Base-by-base conservation (phyloP, 352 stramenopile genomes). In the Phytophthora rubi region DNA sequence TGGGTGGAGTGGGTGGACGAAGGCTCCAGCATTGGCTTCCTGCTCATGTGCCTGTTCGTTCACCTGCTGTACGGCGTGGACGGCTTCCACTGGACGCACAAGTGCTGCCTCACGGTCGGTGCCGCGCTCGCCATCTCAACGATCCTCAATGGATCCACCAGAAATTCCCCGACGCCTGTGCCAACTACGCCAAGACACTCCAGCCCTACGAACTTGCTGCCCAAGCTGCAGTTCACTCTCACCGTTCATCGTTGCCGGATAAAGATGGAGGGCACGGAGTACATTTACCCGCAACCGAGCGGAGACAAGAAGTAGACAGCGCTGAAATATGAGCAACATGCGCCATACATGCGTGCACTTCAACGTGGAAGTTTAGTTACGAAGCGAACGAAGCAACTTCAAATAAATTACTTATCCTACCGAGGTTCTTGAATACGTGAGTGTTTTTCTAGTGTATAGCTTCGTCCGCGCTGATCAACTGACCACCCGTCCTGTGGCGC, bases 81-180 rank as follows among this genome's bases (percentile, higher is more conserved):
- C 42, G 88, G 85, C 33, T 95, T 95, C 55, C 88, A 95, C 62
- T 95, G 88, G 88, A 82, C 84, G 23, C 88, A 95, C 76, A 95
- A 95, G 68, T 93, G 84, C 68, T 95, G 88, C 61, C 78, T 95
- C 52, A 95, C 88, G 1, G 76, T 92, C 32, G 88, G 88, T 55
- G 88, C 88, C 0, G 88, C 88, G 13, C 78, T 95, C 15, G 88
- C 88, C 13, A 95, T 95, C 56, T 91, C 86, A 7, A 95, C 85
- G 10, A 90, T 95, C 57, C 72, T 95, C 4, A 91, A 94, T 33
- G 86, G 85, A 4, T 90, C 85, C 15, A 59, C 69, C 51, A 71
- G 57, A 39, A 77, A 54, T 57, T 51, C 64, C 21, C 53, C 66
- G 12, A 62, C 76, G 0, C 75, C 82, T 21, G 62, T 72, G 6